Conservation (phyloP, 176 grass and related monocot genomes). For the Oryza glaberrima region DNA sequence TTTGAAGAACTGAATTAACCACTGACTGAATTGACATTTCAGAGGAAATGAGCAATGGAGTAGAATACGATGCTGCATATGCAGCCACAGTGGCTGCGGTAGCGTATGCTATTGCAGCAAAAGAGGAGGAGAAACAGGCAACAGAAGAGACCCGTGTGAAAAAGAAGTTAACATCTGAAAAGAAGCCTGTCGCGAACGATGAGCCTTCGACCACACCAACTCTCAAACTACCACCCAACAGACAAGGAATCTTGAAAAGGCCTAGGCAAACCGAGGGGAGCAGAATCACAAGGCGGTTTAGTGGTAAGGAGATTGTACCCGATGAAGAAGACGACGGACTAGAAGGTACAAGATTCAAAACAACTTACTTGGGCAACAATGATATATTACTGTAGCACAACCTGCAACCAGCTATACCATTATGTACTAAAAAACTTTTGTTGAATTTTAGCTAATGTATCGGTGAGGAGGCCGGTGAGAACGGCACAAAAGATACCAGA, state of each 20-base stretch:
- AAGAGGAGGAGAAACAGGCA: constrained; percentile 46
- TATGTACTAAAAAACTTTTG: not conserved
- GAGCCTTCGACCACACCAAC: not conserved
- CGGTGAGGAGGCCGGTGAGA: constrained; percentile 30
- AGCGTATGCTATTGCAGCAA: constrained; percentile 57
- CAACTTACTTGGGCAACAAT: not conserved
- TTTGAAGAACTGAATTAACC: not conserved
- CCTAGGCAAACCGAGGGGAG: constrained; percentile 43
- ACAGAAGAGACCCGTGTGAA: constrained; percentile 9
- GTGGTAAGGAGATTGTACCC: constrained; percentile 47
- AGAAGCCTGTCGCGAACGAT: not conserved
- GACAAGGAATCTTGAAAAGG: constrained; percentile 54
- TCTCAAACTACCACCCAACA: constrained; percentile 17
- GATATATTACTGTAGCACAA: not conserved
- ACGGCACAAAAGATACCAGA: constrained; percentile 1
- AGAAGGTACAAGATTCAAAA: constrained; percentile 47
- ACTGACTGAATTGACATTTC: not conserved
- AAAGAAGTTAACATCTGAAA: constrained; percentile 28
- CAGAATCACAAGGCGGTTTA: constrained; percentile 56
- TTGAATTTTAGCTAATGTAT: constrained; percentile 45
- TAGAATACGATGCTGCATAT: constrained; percentile 47
- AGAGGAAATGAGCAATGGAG: constrained; percentile 16
- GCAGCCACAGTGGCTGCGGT: constrained; percentile 64
- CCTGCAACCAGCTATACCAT: not conserved
- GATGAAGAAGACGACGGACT: constrained; percentile 46